Conservation (phyloP, 2,329 filamentous ascomycete species). For the Fusarium subtropicale region DNA sequence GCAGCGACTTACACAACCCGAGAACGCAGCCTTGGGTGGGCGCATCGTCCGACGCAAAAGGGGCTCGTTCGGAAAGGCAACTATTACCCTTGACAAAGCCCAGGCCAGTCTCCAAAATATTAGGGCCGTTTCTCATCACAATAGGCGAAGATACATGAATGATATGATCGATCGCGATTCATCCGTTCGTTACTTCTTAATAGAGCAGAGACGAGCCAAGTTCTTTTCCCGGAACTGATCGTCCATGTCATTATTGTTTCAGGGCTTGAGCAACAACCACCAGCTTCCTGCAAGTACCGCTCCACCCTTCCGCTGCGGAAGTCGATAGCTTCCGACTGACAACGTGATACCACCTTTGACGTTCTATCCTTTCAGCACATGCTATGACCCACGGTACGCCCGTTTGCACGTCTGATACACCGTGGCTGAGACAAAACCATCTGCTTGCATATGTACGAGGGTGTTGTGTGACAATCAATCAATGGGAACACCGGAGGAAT, state of each 20-base stretch:
- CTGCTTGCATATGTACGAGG: constrained; percentile 5
- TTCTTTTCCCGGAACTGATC: neutral
- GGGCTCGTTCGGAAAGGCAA: constrained; percentile 6
- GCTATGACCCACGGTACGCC: neutral
- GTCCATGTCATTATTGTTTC: neutral
- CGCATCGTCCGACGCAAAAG: constrained; percentile 2
- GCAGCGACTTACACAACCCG: neutral
- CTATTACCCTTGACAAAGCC: constrained; percentile 13
- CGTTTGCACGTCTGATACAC: constrained; percentile 4
- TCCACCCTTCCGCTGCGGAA: neutral
- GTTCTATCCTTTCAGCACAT: constrained; percentile 8
- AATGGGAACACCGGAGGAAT: constrained; percentile 1
- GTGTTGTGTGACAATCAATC: constrained; percentile 6
- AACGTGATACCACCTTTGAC: constrained; percentile 16
- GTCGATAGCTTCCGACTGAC: neutral
- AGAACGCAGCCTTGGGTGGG: neutral
- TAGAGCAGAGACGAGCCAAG: neutral
- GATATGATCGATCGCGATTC: constrained; percentile 17
- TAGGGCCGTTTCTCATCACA: constrained; percentile 24
- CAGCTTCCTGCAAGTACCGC: neutral
- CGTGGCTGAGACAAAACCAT: constrained; percentile 11
- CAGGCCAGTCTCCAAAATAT: constrained; percentile 16
- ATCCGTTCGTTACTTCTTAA: neutral
- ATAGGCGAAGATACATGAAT: constrained; percentile 5
- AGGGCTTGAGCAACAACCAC: neutral